phyloP scores from a whole-genome alignment of 2,329 filamentous ascomycete genomes.

The Aspergillus sp. region DNA sequence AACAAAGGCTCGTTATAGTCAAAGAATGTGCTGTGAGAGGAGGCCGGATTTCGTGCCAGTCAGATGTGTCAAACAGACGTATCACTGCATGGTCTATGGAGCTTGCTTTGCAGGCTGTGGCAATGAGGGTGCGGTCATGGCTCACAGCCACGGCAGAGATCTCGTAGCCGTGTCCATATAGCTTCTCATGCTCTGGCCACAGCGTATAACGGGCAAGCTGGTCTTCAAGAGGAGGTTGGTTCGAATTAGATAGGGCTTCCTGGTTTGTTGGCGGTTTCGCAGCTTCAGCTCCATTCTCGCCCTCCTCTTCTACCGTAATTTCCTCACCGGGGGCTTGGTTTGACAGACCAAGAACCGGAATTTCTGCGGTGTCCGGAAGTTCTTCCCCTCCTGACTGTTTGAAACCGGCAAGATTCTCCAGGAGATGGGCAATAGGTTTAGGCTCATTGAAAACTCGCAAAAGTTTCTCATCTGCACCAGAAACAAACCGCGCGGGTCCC shows the following conservation, averaged over 20 bases:
- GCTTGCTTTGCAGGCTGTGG: conserved; percentile 88
- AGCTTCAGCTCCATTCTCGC: conserved; percentile 35
- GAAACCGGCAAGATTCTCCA: conserved; percentile 64
- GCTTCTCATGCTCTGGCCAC: conserved; percentile 93
- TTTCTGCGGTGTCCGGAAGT: conserved; percentile 84
- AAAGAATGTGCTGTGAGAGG: conserved; percentile 79
- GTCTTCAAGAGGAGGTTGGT: conserved; percentile 82
- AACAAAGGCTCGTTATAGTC: conserved; percentile 77
- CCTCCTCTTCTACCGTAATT: conserved; percentile 25
- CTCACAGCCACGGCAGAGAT: conserved; percentile 81
- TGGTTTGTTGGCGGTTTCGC: conserved; percentile 16
- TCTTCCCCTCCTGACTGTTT: conserved; percentile 30
- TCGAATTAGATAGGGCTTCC: conserved; percentile 47
- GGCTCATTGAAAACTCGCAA: conserved; percentile 92
- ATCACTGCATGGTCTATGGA: conserved; percentile 93
- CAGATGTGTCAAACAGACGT: conserved; percentile 77
- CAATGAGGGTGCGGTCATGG: conserved; percentile 69
- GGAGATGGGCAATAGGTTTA: conserved; percentile 70
- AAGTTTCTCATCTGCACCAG: conserved; percentile 96
- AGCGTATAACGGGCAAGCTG: conserved; percentile 83
- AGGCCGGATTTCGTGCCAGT: conserved; percentile 83
- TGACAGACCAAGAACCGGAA: conserved; percentile 89
- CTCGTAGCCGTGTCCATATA: conserved; percentile 97
- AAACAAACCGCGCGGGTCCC: conserved; percentile 72
- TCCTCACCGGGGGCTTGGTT: conserved; percentile 76